Base-by-base conservation (phyloP, 2,329 filamentous ascomycete genomes). In the Colletotrichum liriopes region DNA sequence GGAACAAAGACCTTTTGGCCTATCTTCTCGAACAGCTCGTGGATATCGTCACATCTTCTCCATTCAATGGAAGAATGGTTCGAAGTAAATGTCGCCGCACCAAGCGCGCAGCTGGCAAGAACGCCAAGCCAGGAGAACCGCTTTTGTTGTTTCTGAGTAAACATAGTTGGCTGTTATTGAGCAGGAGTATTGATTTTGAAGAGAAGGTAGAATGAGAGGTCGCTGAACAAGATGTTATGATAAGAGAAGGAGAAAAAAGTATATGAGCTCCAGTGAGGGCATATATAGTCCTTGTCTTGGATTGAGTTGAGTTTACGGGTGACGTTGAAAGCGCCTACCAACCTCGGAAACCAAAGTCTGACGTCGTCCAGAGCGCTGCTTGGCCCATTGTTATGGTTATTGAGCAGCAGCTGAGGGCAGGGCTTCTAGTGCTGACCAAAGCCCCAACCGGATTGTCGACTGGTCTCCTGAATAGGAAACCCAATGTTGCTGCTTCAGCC, bases 1-100 rank as follows among this genome's bases (percentile, higher is more conserved):
- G 74, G 70, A 12, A 78, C 49, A 52, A n/a, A 20, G 29, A 49
- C 12, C 2, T 45, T 45, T n/a, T 45, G 43, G 7, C 43, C 43
- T 20, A 7, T 4, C 43, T 20, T 7, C 3, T 8, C 8, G 43
- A 45, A 45, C 8, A 9, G 18, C 18, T n/a, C 18, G 14, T 45
- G 43, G 20, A 45, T n/a, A 7, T 45, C 43, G 43, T 45, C 43
- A 45, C 43, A 45, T 45, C 18, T 2, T 5, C 43, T 45, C 43
- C 43, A 45, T 45, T 45, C 43, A n/a, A 45, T 45, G 43, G 43
- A 45, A 18, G 43, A 7, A 14, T 45, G 6, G 20, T n/a, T n/a
- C 8, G 18, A 45, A 8, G 43, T 18, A 18, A n/a, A n/a, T 45
- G 43, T 2, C 18, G 43, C n/a, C 43, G 43, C n/a, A n/a, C 1